Percentiles rank a stretch among this genome's conserved stretches.
These are phyloP conservation scores for Ramaria sp. DNA, from an alignment of 768 basidiomycete species.

Conservation along the genomic window DNA sequence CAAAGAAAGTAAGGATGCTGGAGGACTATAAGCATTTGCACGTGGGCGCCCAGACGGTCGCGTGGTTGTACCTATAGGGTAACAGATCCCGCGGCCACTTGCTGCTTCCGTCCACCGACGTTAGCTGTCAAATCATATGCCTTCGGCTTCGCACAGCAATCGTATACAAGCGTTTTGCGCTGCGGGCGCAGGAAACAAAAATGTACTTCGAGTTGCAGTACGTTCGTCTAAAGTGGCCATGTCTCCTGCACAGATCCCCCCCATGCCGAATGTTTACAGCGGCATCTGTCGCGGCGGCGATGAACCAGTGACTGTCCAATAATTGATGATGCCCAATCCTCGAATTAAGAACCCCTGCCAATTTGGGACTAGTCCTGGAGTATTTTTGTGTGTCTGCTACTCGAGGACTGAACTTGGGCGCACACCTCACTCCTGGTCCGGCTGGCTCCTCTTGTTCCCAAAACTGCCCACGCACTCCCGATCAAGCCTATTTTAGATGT, in stretches of 20 bases:
- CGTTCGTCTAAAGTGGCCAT: background rate
- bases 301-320: background rate
- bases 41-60: slow-evolving; percentile 10
- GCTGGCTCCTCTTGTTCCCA: too few relatives aligned
- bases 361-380: background rate
- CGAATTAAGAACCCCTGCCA: background rate
- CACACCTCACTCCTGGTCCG: too few relatives aligned
- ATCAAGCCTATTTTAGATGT: too few relatives aligned
- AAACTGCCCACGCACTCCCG: too few relatives aligned
- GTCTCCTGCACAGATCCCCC: too few relatives aligned
- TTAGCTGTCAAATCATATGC: background rate
- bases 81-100: slow-evolving; percentile 1
- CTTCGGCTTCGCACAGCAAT: background rate
- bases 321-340: background rate
- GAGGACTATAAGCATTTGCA: slow-evolving; percentile 5
- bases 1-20: background rate
- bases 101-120: background rate
- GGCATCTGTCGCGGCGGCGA: background rate
- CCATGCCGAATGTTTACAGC: background rate
- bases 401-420: too few relatives aligned
- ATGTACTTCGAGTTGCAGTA: background rate
- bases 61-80: background rate
- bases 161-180: too few relatives aligned
- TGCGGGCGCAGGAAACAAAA: background rate
- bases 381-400: too few relatives aligned